Evolutionary conservation across 2,329 filamentous ascomycete genomes (phyloP), one percentile per base, ranked within the genome.

Genomic region (Fusarium sp.): DNA sequence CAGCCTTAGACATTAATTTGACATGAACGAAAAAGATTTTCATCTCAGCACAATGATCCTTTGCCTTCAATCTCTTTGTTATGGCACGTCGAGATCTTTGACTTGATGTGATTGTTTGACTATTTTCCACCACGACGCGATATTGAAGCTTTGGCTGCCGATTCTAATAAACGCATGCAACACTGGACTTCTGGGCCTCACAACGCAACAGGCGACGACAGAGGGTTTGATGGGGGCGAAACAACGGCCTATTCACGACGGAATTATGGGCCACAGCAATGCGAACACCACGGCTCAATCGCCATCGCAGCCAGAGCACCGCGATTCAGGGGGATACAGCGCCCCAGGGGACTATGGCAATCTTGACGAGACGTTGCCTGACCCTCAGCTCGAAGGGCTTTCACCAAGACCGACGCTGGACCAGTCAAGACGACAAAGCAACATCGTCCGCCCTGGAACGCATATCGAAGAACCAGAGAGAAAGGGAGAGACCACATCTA

Each of bases 401-500:
- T 51, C 58, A 3, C 30, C 39, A 15, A 34, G 56, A 24, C 21
- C 45, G 10, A 42, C 24, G 6, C 42, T 42, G 17, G 53, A 34
- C n/a, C 56, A 62, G 61, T 28, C 56, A 10, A 44, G 51, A 51
- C 48, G 61, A 44, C 51, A 42, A 7, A 54, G 56, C 14, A 62
- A 38, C 51, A 39, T 66, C 19, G 39, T n/a, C 26, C 55, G 52
- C 7, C 62, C 51, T 32, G 38, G 20, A 23, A 42, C 19, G 10
- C 23, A 48, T 2, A 8, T 19, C 10, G 23, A 47, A 11, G 60
- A 55, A 21, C 24, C 52, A n/a, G 56, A 67, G 21, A 56, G 32
- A 61, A 24, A 49, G 24, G 47, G 57, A 26, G 40, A 65, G 19
- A 61, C 55, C 3, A 77, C 84, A 23, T 89, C 88, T 2, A 81